These are phyloP conservation scores for Xylariaceae sp. DNA, from an alignment of 2,329 filamentous ascomycete genomes.

Conservation along the genomic window DNA sequence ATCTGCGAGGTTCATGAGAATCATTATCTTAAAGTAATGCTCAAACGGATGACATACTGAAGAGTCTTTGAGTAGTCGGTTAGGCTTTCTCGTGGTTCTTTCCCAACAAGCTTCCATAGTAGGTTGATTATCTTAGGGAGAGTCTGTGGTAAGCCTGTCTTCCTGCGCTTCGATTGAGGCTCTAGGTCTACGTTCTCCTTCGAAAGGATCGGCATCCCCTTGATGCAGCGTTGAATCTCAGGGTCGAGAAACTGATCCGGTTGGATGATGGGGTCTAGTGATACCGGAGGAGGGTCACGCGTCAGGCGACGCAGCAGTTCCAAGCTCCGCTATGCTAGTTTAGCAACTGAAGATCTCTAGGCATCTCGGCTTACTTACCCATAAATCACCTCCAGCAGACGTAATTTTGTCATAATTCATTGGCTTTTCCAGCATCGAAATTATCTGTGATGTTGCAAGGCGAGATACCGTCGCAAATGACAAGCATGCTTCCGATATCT, in stretches of 20 bases:
- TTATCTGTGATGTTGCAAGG: conserved; percentile 51
- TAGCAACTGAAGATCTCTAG: conserved; percentile 27
- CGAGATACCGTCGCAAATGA: conserved; percentile 44
- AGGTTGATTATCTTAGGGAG: conserved; percentile 34
- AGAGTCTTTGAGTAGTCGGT: conserved; percentile 47
- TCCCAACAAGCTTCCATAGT: conserved; percentile 42
- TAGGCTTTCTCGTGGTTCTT: conserved; percentile 36
- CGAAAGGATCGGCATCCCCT: conserved; percentile 30
- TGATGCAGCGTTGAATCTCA: conserved; percentile 35
- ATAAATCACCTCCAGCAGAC: conserved; percentile 49
- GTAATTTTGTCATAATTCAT: conserved; percentile 42
- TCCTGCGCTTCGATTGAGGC: conserved; percentile 43
- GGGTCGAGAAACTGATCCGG: conserved; percentile 37
- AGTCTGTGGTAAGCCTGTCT: conserved; percentile 33
- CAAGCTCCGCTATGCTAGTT: conserved; percentile 41
- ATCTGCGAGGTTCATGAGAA: conserved; percentile 44
- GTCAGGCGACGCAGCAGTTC: conserved; percentile 39
- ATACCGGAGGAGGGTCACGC: conserved; percentile 29
- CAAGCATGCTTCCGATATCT: conserved; percentile 47
- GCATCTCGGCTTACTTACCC: conserved; percentile 43
- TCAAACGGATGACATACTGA: conserved; percentile 51
- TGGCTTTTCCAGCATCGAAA: conserved; percentile 50
- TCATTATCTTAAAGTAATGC: conserved; percentile 11
- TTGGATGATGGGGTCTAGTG: conserved; percentile 28
- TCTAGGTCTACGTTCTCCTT: conserved; percentile 19